A percentile compares a stretch with the other conserved stretches of the same genome.
phyloP scores from a whole-genome alignment of 2,329 filamentous ascomycete genomes.

The Diaporthe amygdali region DNA sequence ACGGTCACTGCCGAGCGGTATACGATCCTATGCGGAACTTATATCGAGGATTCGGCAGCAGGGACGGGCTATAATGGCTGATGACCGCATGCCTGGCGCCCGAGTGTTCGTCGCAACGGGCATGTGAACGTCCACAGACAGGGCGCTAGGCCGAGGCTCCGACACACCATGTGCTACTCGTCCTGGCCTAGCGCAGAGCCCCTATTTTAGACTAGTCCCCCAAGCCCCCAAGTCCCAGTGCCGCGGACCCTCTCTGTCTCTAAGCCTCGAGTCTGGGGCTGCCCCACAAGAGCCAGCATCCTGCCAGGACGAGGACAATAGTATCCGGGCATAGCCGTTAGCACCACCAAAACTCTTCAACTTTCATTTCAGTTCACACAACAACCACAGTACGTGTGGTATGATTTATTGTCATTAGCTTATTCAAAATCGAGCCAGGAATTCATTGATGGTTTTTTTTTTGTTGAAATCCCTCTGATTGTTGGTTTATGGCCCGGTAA shows the following conservation, averaged over 20 bases:
- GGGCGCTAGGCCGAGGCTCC: conserved; percentile 22
- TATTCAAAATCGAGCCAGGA: no score
- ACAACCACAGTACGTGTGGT: no score
- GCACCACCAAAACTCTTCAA: no score
- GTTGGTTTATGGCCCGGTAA: no score
- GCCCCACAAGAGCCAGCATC: not conserved
- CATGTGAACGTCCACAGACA: conserved; percentile 23
- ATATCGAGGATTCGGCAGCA: not conserved
- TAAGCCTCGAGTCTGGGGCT: not conserved
- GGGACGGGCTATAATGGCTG: not conserved
- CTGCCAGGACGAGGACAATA: no score
- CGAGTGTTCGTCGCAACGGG: not conserved
- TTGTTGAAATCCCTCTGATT: no score
- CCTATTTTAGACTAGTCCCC: not conserved
- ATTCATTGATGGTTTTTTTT: no score
- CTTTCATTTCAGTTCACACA: no score
- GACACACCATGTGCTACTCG: conserved; percentile 11
- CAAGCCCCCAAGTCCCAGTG: not conserved
- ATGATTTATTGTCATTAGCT: no score
- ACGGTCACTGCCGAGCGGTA: not conserved
- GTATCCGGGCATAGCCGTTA: no score
- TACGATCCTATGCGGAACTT: not conserved
- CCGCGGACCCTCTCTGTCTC: not conserved
- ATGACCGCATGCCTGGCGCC: conserved; percentile 19
- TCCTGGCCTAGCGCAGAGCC: conserved; percentile 16